Evolutionary conservation across 1,284 basidiomycete species (phyloP).

Genomic region (Moesziomyces aphidis): DNA sequence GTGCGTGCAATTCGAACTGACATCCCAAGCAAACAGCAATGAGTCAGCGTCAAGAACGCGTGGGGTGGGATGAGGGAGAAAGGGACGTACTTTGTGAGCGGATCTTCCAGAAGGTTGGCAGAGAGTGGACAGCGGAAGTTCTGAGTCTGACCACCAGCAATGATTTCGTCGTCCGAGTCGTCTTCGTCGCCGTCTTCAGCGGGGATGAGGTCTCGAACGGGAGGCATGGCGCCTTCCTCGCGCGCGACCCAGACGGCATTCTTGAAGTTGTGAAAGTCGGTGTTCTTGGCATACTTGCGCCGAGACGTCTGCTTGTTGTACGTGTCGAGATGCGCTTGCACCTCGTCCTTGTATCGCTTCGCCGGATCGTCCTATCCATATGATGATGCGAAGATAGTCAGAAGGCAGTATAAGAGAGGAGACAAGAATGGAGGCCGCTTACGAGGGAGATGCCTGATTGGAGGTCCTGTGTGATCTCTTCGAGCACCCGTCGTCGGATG

Average conservation of each 20-base stretch:
- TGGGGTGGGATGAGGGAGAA: not conserved
- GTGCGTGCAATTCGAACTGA: slow-evolving; percentile 30
- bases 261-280: slow-evolving; percentile 52
- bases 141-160: slow-evolving; percentile 45
- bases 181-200: slow-evolving; percentile 31
- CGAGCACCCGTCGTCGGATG: slow-evolving; percentile 31
- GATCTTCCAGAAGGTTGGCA: slow-evolving; percentile 51
- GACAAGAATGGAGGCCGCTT: slow-evolving; percentile 7
- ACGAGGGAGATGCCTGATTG: slow-evolving; percentile 23
- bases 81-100: slow-evolving; percentile 43
- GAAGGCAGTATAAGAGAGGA: not conserved
- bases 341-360: slow-evolving; percentile 26
- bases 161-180: slow-evolving; percentile 55
- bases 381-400: not conserved
- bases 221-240: slow-evolving; percentile 57
- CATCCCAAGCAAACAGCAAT: not conserved
- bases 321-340: slow-evolving; percentile 13
- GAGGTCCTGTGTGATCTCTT: slow-evolving; percentile 36
- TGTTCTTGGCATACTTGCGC: slow-evolving; percentile 48
- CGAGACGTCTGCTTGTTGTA: slow-evolving; percentile 51
- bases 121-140: slow-evolving; percentile 61
- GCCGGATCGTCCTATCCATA: slow-evolving; percentile 8
- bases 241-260: slow-evolving; percentile 50
- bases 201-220: slow-evolving; percentile 52
- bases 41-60: too few relatives aligned